Evolutionary conservation across 2,329 filamentous ascomycete species (phyloP), one percentile per base, ranked within the genome.

Genomic region (Orbilia brochopaga): DNA sequence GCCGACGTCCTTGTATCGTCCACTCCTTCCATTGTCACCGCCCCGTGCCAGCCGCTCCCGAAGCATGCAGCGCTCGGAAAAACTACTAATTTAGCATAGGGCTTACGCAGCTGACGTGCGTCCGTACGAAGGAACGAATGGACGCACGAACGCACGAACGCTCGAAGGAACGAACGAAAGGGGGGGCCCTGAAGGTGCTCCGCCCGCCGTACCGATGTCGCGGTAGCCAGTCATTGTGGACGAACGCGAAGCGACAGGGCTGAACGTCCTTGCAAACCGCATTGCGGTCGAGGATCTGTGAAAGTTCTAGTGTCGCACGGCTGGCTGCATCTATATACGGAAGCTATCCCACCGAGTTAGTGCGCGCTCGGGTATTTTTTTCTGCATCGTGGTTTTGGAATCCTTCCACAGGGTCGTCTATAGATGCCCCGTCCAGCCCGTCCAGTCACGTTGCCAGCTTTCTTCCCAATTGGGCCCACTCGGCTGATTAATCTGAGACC

Each of bases 61-160:
- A 32, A 56, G 13, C 44, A 32, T 19, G 64, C 37, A 6, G 13
- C 37, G 11, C n/a, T 42, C 37, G 37, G 37, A 69, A 69, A 62
- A 63, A 62, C 37, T 54, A 50, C 58, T 58, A 63, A 69, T 58
- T 57, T 48, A 37, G 58, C 44, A 19, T 61, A 69, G 44, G 57
- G 65, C 65, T 69, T 62, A 69, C 65, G 58, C 44, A 56, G 65
- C 65, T 69, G 52, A 69, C 65, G 32, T 67, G 54, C 50, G 44
- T 50, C 57, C 57, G 50, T 60, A 56, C 51, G 32, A 63, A 53
- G 37, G 24, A n/a, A n/a, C n/a, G n/a, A n/a, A n/a, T n/a, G n/a
- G n/a, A n/a, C n/a, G n/a, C n/a, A n/a, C n/a, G n/a, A n/a, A n/a
- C 57, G 50, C 51, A 56, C 51, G 8, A 30, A 15, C 48, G n/a